phyloP scores from a whole-genome alignment of 2,329 filamentous ascomycete genomes.

The Cadophora malorum region DNA sequence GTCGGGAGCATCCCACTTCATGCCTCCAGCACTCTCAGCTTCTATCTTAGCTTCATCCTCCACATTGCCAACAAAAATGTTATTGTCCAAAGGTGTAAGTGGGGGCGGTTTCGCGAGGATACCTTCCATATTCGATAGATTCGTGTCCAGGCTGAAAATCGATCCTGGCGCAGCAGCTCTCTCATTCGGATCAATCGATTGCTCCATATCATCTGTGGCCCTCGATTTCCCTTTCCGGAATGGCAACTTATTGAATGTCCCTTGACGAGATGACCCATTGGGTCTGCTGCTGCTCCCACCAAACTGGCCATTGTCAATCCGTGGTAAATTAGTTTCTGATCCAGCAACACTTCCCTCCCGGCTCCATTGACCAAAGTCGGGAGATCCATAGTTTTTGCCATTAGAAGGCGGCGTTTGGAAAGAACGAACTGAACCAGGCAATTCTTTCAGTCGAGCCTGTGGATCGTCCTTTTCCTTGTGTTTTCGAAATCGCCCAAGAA shows the following conservation, averaged over 20 bases:
- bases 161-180: constrained; percentile 49
- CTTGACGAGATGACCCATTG: constrained; percentile 34
- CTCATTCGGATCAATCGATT: constrained; percentile 48
- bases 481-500: constrained; percentile 44
- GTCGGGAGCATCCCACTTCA: constrained; percentile 90
- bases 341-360: constrained; percentile 42
- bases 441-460: constrained; percentile 52
- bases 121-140: constrained; percentile 89
- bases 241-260: constrained; percentile 59
- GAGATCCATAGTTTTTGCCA: constrained; percentile 36
- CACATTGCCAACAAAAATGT: constrained; percentile 52
- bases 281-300: constrained; percentile 26
- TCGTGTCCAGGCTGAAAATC: constrained; percentile 82
- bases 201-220: constrained; percentile 60
- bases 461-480: constrained; percentile 62
- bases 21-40: constrained; percentile 45
- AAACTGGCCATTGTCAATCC: constrained; percentile 35
- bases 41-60: constrained; percentile 51
- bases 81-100: constrained; percentile 72
- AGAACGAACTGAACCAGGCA: constrained; percentile 60
- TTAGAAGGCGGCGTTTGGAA: constrained; percentile 48
- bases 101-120: constrained; percentile 77
- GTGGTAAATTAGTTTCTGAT: constrained; percentile 40
- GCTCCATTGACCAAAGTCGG: constrained; percentile 41
- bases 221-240: constrained; percentile 64